These are phyloP conservation scores for Esteya vermicola DNA, from an alignment of 2,329 filamentous ascomycete genomes.

Conservation along the genomic window DNA sequence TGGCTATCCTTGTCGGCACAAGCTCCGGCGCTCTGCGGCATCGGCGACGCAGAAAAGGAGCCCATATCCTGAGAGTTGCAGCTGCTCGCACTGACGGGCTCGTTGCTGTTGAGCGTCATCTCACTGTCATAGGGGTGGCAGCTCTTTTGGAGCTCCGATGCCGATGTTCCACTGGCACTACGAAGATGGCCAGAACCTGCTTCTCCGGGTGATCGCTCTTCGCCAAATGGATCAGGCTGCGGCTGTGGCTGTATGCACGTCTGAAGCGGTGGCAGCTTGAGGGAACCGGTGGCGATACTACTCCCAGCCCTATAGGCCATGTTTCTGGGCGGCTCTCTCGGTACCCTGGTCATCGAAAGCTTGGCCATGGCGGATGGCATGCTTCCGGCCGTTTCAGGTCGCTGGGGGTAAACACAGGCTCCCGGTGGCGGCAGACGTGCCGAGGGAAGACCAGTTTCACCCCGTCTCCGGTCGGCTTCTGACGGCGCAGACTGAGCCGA, in stretches of 20 bases:
- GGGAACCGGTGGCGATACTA: constrained; percentile 29
- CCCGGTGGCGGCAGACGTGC: neutral
- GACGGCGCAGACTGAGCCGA: neutral
- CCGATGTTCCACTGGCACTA: neutral
- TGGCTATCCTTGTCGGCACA: constrained; percentile 14
- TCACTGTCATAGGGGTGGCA: neutral
- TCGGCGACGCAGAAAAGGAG: constrained; percentile 4
- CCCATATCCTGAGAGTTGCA: constrained; percentile 2
- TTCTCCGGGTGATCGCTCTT: constrained; percentile 6
- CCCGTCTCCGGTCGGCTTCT: neutral
- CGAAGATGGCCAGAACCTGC: neutral
- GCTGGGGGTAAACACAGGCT: constrained; percentile 1
- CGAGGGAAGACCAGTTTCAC: neutral
- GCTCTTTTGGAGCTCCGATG: no score
- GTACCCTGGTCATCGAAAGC: constrained; percentile 12
- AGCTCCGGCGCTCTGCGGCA: neutral
- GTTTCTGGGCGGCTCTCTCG: no score
- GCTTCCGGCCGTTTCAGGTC: neutral
- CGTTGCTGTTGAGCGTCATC: neutral
- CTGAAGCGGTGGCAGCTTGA: constrained; percentile 39
- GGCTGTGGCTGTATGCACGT: constrained; percentile 23
- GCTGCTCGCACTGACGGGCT: constrained; percentile 1
- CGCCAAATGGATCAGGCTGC: no score
- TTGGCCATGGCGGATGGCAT: constrained; percentile 1
- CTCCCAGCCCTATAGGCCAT: no score